Percentiles rank a stretch among this genome's conserved stretches.
Conservation (phyloP, 805 yeast species). For the Cyberlindnera amylophila region DNA sequence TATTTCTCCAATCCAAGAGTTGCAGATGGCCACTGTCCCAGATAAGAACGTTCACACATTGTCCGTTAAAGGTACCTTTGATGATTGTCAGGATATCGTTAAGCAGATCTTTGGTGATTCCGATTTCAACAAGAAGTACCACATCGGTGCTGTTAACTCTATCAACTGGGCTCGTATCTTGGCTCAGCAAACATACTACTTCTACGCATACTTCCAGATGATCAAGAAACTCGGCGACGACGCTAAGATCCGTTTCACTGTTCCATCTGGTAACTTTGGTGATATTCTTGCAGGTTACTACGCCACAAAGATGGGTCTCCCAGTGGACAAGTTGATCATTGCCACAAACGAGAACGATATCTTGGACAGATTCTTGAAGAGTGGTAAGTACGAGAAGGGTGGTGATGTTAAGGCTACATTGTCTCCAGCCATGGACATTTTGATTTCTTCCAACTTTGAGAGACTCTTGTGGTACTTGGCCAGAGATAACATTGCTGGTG, state of each 20-base stretch:
- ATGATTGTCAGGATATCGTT: constrained; percentile 96
- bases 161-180: constrained; percentile 99
- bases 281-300: constrained; percentile 96
- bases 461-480: constrained; percentile 93
- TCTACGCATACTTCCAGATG: constrained; percentile 82
- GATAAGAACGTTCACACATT: constrained; percentile 92
- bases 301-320: constrained; percentile 94
- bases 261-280: constrained; percentile 98
- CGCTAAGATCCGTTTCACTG: constrained; percentile 73
- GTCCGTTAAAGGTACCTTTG: constrained; percentile 94
- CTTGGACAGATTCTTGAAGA: constrained; percentile 83
- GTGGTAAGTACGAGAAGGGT: constrained; percentile 80
- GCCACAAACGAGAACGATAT: constrained; percentile 97
- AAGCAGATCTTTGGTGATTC: constrained; percentile 88
- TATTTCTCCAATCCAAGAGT: constrained; percentile 96
- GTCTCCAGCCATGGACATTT: constrained; percentile 98
- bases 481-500: constrained; percentile 56
- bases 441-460: constrained; percentile 93
- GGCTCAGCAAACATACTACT: constrained; percentile 96
- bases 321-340: constrained; percentile 78
- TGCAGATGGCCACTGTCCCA: constrained; percentile 95
- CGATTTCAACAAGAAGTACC: constrained; percentile 84
- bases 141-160: constrained; percentile 96
- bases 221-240: constrained; percentile 36
- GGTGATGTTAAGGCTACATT: constrained; percentile 78